A percentile compares a stretch with the other conserved stretches of the same genome.
Conservation (phyloP, 2,329 filamentous ascomycete species). For the Juglanconis juglandina region DNA sequence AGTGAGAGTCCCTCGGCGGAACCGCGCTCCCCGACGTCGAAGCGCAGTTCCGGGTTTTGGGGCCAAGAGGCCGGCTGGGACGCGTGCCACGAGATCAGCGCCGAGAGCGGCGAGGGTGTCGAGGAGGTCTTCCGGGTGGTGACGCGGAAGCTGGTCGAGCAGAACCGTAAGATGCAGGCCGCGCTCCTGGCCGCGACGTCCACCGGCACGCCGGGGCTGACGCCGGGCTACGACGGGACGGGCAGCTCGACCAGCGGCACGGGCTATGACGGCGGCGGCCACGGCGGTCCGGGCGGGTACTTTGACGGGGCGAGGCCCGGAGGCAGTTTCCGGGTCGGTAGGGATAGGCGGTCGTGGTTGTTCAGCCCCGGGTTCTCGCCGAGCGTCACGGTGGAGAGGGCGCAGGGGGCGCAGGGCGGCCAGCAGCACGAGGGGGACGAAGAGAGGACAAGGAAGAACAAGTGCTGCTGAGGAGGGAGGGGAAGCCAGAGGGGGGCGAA, state of each 20-base stretch:
- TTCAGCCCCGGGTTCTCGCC: constrained; percentile 54
- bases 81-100: constrained; percentile 93
- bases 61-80: constrained; percentile 93
- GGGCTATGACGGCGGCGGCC: constrained; percentile 18
- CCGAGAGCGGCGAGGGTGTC: constrained; percentile 90
- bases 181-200: constrained; percentile 54
- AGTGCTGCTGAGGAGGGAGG: constrained; percentile 11
- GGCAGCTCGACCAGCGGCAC: constrained; percentile 14
- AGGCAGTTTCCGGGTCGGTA: constrained; percentile 55
- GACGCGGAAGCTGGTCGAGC: constrained; percentile 60
- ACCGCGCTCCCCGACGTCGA: constrained; percentile 58
- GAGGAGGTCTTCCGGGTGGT: constrained; percentile 87
- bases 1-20: constrained; percentile 35
- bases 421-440: constrained; percentile 25
- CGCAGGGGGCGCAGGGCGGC: constrained; percentile 18
- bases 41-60: constrained; percentile 77
- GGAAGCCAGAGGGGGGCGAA: too few relatives aligned
- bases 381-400: constrained; percentile 46
- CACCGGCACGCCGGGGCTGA: constrained; percentile 40
- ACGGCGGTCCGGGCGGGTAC: constrained; percentile 31
- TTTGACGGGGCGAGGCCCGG: constrained; percentile 48
- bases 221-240: constrained; percentile 39
- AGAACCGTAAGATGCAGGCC: constrained; percentile 61
- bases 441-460: constrained; percentile 1
- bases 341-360: constrained; percentile 57